Percentiles rank a stretch among this genome's conserved stretches.
Evolutionary conservation across 2,329 filamentous ascomycete genomes (phyloP).

Genomic region (Rhinocladiella similis): DNA sequence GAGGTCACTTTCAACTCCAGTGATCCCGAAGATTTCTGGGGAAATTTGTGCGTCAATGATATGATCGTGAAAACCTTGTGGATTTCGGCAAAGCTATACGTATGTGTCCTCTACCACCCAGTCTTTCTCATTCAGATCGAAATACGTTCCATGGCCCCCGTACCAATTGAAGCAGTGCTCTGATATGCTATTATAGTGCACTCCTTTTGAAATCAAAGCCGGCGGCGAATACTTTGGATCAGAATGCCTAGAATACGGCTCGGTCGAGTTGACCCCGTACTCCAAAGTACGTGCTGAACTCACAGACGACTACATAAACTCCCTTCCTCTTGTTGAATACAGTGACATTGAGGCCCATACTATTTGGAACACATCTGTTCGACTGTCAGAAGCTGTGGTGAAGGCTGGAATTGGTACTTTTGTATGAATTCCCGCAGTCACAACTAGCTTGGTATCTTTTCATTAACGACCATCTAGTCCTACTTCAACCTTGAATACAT

Average conservation of each 20-base stretch:
- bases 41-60: constrained; percentile 34
- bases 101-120: constrained; percentile 26
- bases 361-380: constrained; percentile 29
- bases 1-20: neutral
- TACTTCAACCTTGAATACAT: too few relatives aligned
- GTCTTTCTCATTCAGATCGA: constrained; percentile 10
- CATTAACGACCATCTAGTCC: too few relatives aligned
- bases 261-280: constrained; percentile 30
- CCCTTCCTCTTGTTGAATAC: constrained; percentile 36
- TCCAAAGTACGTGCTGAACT: constrained; percentile 26
- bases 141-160: too few relatives aligned
- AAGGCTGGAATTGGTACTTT: too few relatives aligned
- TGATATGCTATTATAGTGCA: too few relatives aligned
- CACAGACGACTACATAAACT: constrained; percentile 34
- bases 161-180: too few relatives aligned
- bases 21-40: constrained; percentile 3
- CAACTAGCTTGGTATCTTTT: too few relatives aligned
- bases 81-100: constrained; percentile 36
- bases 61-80: constrained; percentile 38
- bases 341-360: constrained; percentile 28
- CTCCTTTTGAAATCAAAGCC: too few relatives aligned
- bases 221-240: neutral
- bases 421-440: too few relatives aligned
- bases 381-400: constrained; percentile 29
- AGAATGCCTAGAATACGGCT: constrained; percentile 27